phyloP scores from a whole-genome alignment of 2,329 filamentous ascomycete species.

The Beauveria bassiana region DNA sequence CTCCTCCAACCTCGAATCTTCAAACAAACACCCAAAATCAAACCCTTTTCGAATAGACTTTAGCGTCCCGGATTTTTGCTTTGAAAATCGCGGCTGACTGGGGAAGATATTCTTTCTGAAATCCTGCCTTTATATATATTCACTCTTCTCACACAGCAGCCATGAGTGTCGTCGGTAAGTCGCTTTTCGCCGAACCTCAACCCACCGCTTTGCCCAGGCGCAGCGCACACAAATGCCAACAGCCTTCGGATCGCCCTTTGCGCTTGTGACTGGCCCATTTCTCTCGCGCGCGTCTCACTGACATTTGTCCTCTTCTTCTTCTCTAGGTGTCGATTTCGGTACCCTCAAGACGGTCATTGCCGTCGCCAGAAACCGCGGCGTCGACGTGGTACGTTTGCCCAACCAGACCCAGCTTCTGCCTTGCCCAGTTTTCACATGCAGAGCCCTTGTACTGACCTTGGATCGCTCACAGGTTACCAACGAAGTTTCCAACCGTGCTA shows the following conservation, averaged over 20 bases:
- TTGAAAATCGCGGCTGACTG: slow-evolving; percentile 7
- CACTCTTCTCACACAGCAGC: slow-evolving; percentile 23
- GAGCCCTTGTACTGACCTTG: neutral
- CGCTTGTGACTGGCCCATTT: neutral
- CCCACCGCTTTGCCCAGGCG: slow-evolving; percentile 3
- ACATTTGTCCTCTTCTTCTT: slow-evolving; percentile 8
- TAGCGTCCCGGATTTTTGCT: neutral
- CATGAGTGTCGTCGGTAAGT: slow-evolving; percentile 51
- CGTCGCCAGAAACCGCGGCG: slow-evolving; percentile 95
- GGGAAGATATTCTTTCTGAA: neutral
- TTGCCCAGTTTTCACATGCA: neutral
- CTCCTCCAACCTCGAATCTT: slow-evolving; percentile 4
- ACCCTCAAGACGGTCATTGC: slow-evolving; percentile 95
- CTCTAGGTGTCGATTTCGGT: slow-evolving; percentile 83
- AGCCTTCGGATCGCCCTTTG: neutral
- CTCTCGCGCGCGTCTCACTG: neutral
- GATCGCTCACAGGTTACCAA: slow-evolving; percentile 69
- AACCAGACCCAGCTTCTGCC: slow-evolving; percentile 13
- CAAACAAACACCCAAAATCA: neutral
- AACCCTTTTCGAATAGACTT: neutral
- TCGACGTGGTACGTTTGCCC: slow-evolving; percentile 80
- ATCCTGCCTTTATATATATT: slow-evolving; percentile 9
- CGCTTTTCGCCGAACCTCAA: slow-evolving; percentile 4
- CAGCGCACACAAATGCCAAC: neutral
- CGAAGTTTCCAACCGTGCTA: slow-evolving; percentile 97